phyloP scores from a whole-genome alignment of 768 basidiomycete species.

The Amanita rimosa region DNA sequence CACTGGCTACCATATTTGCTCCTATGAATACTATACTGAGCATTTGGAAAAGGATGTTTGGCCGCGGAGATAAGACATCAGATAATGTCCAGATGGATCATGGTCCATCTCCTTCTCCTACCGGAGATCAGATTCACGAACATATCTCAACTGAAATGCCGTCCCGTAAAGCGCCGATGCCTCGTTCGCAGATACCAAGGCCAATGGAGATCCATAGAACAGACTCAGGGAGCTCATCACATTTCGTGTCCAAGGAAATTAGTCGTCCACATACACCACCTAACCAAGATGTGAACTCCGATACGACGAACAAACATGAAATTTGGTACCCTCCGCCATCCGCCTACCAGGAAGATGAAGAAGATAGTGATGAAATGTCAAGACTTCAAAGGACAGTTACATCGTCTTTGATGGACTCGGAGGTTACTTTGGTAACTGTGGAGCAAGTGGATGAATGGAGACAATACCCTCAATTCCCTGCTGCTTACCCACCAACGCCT shows the following conservation, averaged over 20 bases:
- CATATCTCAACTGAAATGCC: neutral
- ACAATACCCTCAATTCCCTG: constrained; percentile 62
- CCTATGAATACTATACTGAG: constrained; percentile 24
- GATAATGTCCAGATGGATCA: constrained; percentile 6
- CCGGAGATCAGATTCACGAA: neutral
- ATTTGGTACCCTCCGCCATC: constrained; percentile 55
- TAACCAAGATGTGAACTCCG: neutral
- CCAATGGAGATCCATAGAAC: neutral
- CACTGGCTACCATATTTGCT: constrained; percentile 29
- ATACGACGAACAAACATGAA: constrained; percentile 19
- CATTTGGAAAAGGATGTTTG: constrained; percentile 25
- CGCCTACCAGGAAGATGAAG: constrained; percentile 24
- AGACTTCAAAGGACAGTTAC: neutral
- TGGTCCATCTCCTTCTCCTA: neutral
- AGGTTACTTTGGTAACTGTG: constrained; percentile 1
- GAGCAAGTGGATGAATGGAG: constrained; percentile 51
- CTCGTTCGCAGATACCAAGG: constrained; percentile 1
- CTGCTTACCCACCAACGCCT: constrained; percentile 69
- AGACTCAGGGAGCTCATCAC: neutral
- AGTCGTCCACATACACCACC: neutral
- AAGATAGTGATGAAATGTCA: constrained; percentile 13
- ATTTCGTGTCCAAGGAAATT: neutral
- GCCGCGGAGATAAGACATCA: constrained; percentile 3
- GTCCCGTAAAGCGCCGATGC: neutral
- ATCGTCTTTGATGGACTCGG: neutral